Conservation (phyloP, 2,329 filamentous ascomycete genomes). For the Fusarium redolens region DNA sequence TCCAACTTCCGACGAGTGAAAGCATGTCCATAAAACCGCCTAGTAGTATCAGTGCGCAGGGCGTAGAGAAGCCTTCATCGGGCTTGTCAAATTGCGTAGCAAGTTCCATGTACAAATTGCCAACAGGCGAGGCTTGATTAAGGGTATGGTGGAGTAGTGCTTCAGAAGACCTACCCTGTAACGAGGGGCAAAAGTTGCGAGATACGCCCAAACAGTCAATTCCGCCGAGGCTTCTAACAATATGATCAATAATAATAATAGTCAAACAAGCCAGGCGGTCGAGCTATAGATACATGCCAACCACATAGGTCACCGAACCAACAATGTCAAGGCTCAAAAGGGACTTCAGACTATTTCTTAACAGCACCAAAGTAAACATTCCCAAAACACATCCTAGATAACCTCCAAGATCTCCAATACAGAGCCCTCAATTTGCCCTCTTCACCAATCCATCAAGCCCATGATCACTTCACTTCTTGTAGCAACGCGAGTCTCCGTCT, state of each 20-base stretch:
- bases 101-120: neutral
- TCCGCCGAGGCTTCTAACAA: too few relatives aligned
- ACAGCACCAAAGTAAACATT: neutral
- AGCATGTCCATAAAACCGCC: neutral
- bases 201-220: neutral
- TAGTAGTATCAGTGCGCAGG: rapidly evolving
- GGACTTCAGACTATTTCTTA: too few relatives aligned
- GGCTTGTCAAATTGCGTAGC: neutral
- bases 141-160: neutral
- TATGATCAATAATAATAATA: too few relatives aligned
- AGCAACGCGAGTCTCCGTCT: neutral
- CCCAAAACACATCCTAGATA: neutral
- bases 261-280: too few relatives aligned
- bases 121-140: neutral
- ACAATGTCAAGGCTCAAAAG: too few relatives aligned
- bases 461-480: neutral
- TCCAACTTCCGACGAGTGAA: neutral
- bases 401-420: too few relatives aligned
- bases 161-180: too few relatives aligned
- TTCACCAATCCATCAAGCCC: too few relatives aligned
- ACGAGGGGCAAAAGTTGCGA: neutral
- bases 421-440: too few relatives aligned
- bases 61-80: rapidly evolving
- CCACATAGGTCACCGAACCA: too few relatives aligned
- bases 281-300: too few relatives aligned